Percentiles rank a stretch among this genome's conserved stretches.
Evolutionary conservation across 352 stramenopile species (phyloP).

Genomic region (Pythium grandisporangium): DNA sequence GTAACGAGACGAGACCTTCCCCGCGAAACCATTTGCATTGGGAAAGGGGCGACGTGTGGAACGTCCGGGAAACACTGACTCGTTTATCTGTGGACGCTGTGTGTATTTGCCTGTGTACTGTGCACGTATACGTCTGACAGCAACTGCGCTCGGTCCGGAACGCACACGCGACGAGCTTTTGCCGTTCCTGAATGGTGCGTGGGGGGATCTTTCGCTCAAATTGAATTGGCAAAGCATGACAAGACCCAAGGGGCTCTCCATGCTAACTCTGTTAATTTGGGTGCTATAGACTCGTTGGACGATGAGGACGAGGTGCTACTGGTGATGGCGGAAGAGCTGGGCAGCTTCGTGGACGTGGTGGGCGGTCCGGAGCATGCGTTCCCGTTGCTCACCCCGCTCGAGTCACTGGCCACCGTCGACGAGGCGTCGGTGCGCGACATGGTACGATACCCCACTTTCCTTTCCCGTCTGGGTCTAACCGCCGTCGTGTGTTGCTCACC

Average conservation of each 20-base stretch:
- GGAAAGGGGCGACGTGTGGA: too few species aligned
- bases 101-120: not conserved
- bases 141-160: constrained; percentile 82
- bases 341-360: constrained; percentile 86
- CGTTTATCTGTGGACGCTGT: not conserved
- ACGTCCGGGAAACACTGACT: not conserved
- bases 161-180: constrained; percentile 93
- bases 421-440: constrained; percentile 93
- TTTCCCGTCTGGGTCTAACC: not conserved
- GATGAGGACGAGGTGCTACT: constrained; percentile 97
- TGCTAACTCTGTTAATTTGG: too few species aligned
- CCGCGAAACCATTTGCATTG: too few species aligned
- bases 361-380: constrained; percentile 84
- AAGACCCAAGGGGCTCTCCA: too few species aligned
- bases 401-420: constrained; percentile 90
- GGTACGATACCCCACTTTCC: too few species aligned
- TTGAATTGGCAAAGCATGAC: too few species aligned
- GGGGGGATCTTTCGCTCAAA: not conserved
- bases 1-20: constrained; percentile 18
- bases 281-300: constrained; percentile 88
- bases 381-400: constrained; percentile 91
- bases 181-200: constrained; percentile 93
- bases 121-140: constrained; percentile 21
- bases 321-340: constrained; percentile 90
- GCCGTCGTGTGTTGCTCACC: not conserved